Percentiles rank a stretch among this genome's conserved stretches.
phyloP scores from a whole-genome alignment of 2,329 filamentous ascomycete genomes.

The Clonostachys rosea region DNA sequence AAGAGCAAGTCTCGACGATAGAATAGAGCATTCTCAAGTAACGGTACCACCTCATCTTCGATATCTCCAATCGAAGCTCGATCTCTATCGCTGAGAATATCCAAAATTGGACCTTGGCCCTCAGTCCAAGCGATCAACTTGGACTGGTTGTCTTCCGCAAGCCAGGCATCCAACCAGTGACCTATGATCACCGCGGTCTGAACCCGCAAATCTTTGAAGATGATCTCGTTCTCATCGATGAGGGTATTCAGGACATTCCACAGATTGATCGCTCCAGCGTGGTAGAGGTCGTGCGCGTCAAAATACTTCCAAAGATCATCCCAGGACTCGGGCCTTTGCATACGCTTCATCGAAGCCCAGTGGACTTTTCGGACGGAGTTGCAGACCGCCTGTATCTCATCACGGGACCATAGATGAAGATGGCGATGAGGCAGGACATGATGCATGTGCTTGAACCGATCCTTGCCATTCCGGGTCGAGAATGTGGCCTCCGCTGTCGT shows the following conservation, averaged over 20 bases:
- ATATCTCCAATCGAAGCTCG: conserved; percentile 14
- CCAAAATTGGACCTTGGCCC: conserved; percentile 14
- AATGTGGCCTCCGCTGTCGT: conserved; percentile 25
- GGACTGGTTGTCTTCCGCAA: conserved; percentile 17
- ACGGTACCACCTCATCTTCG: conserved; percentile 16
- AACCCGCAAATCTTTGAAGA: not conserved
- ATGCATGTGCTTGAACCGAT: conserved; percentile 17
- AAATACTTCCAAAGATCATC: conserved; percentile 42
- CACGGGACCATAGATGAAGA: conserved; percentile 28
- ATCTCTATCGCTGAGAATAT: conserved; percentile 12
- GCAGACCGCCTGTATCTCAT: conserved; percentile 29
- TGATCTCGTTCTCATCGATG: conserved; percentile 26
- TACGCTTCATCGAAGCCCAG: conserved; percentile 25
- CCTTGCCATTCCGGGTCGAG: conserved; percentile 26
- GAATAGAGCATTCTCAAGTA: conserved; percentile 23
- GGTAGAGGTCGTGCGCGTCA: conserved; percentile 40
- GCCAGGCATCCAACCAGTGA: conserved; percentile 30
- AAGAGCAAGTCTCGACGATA: conserved; percentile 14
- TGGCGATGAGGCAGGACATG: conserved; percentile 18
- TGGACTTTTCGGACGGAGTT: conserved; percentile 29
- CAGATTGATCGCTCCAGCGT: conserved; percentile 40
- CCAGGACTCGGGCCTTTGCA: conserved; percentile 23
- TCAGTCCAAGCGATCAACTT: conserved; percentile 23
- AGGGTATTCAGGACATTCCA: conserved; percentile 38
- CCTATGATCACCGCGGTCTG: conserved; percentile 16